phyloP scores from a whole-genome alignment of 805 yeast genomes.

The Pichia occidentalis region DNA sequence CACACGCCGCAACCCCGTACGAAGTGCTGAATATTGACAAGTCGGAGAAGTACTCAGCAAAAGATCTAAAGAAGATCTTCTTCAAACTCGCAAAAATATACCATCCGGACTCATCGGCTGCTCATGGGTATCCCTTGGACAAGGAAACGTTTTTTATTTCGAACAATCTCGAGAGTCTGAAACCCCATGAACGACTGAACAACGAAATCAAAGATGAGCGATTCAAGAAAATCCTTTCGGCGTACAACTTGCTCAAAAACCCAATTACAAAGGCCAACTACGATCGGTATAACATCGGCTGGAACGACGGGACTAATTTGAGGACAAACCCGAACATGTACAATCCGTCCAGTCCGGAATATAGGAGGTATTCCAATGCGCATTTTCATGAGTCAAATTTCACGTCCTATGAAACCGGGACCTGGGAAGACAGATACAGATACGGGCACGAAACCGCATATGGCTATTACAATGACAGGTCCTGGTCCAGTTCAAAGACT shows the following conservation, averaged over 20 bases:
- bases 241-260: constrained; percentile 51
- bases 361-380: constrained; percentile 9
- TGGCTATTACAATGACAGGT: constrained; percentile 23
- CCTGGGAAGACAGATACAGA: constrained; percentile 28
- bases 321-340: constrained; percentile 20
- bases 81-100: constrained; percentile 63
- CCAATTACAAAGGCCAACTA: constrained; percentile 37
- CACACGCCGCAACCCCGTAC: constrained; percentile 56
- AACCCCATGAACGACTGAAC: constrained; percentile 13
- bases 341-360: constrained; percentile 16
- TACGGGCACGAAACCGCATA: constrained; percentile 18
- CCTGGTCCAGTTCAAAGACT: constrained; percentile 24
- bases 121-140: constrained; percentile 18
- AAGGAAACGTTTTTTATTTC: constrained; percentile 14
- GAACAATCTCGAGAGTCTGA: constrained; percentile 4
- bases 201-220: constrained; percentile 32
- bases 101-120: constrained; percentile 60
- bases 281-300: constrained; percentile 41
- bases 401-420: constrained; percentile 19
- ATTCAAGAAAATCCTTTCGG: constrained; percentile 50
- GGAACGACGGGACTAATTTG: constrained; percentile 31
- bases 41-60: constrained; percentile 31
- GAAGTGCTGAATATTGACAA: constrained; percentile 49
- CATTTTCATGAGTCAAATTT: constrained; percentile 5
- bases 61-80: constrained; percentile 42